These are phyloP conservation scores for Silene latifolia DNA, from an alignment of 148 eudicot species.

Conservation along the genomic window DNA sequence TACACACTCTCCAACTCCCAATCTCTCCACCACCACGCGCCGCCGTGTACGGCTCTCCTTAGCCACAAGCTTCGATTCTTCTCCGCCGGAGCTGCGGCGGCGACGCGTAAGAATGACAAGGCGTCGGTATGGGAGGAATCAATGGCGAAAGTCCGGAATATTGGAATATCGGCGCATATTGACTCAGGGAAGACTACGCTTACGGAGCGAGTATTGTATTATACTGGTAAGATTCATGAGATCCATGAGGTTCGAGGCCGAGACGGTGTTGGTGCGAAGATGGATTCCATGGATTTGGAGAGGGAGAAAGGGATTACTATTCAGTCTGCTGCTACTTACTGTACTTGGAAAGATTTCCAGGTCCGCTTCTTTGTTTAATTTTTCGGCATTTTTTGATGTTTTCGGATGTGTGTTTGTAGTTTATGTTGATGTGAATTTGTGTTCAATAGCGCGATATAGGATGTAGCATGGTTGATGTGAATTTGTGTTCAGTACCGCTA, in stretches of 20 bases:
- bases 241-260: slow-evolving; percentile 93
- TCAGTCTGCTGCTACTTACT: slow-evolving; percentile 94
- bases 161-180: slow-evolving; percentile 95
- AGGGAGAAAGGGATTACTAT: slow-evolving; percentile 96
- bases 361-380: too few species aligned
- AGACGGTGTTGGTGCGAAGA: slow-evolving; percentile 93
- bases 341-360: slow-evolving; percentile 85
- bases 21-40: slow-evolving; percentile 12
- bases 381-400: neutral
- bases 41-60: slow-evolving; percentile 38
- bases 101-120: slow-evolving; percentile 49
- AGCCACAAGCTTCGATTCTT: slow-evolving; percentile 46
- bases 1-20: slow-evolving; percentile 44
- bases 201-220: slow-evolving; percentile 78
- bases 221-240: slow-evolving; percentile 88
- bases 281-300: slow-evolving; percentile 99
- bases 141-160: slow-evolving; percentile 64
- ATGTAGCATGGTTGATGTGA: neutral
- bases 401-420: too few species aligned
- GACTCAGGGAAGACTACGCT: slow-evolving; percentile 97
- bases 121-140: slow-evolving; percentile 68
- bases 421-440: neutral
- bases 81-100: slow-evolving; percentile 69
- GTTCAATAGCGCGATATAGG: too few species aligned
- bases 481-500: neutral